Evolutionary conservation across 2,329 filamentous ascomycete species (phyloP), one percentile per base, ranked within the genome.

Genomic region (Polytolypa hystricis): DNA sequence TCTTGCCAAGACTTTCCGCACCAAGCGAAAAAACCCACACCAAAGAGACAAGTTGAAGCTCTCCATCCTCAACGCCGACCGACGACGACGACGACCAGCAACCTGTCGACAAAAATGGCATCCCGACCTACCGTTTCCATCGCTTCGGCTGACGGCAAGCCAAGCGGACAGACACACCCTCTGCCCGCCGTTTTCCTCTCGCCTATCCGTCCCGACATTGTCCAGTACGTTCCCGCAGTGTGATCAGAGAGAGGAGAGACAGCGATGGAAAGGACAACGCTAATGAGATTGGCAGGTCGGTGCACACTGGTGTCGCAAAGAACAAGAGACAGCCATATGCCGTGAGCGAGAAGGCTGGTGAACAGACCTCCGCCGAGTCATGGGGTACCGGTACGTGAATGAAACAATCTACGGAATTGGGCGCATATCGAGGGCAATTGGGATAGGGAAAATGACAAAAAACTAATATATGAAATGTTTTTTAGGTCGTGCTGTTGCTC

Each of bases 311-410:
- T 62, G 93, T 98, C 77, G 89, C 89, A 67, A 98, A 98, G 85
- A 98, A 98, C 81, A 95, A 93, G 81, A 83, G 91, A 68, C 91
- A 98, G 74, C 87, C 91, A 57, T 98, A 98, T 70, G 79, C 91
- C 62, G 91, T 98, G 77, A 94, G 86, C 81, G 89, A 96, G 83
- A 98, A 98, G 84, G 91, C 91, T 65, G 91, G 91, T 75, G 91
- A 98, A 75, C 91, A 98, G 77, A 98, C 91, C 66, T 94, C 85
- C 71, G 91, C 91, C 65, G 91, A 98, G 79, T 98, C 93, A 55
- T 98, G 91, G 91, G 89, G 89, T 81, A 96, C 89, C 74, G 89
- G 85, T 93, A 67, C 71, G 82, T 81, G 54, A 45, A 45, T 47
- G 41, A 33, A 54, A 39, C 44, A 46, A 42, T 42, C 31, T 29